Base-by-base conservation (phyloP, 305 asterid genomes). In the Fraxinus albicans region DNA sequence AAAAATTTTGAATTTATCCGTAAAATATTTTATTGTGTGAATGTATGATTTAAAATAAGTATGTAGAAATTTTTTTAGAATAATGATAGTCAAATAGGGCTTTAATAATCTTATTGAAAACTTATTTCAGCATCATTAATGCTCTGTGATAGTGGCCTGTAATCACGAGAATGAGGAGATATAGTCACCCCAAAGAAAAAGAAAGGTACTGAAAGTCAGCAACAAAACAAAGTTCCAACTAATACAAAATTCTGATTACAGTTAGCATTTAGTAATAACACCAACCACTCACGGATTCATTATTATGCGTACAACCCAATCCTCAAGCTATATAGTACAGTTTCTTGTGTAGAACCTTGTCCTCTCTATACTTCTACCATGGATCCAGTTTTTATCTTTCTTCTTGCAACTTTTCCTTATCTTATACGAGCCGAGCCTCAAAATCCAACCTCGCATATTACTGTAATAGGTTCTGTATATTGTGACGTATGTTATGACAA, bases 251-350 rank as follows among this genome's bases (percentile, higher is more conserved):
- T 72, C 72, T 60, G 81, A 79, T 77, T 29, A 73, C 88, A 77
- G 85, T 82, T 86, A 80, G 50, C 3, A 40, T 40, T 40, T 40
- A 40, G 83, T 73, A 53, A 86, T 35, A 65, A 58, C 86, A 79
- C 88, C 88, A 79, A 84, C 86, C 76, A 44, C 79, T 86, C 90
- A 87, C 89, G 89, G 92, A 87, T 79, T 82, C 86, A 75, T 77
- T 60, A 83, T 19, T 70, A 29, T 73, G 83, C 85, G 73, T 42
- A 69, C 8, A 50, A 1, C 60, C 60, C 60, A 50, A 50, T 65
- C 27, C 77, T 35, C 19, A 60, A 23, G 73, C n/a, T 74, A 63
- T 73, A 82, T 84, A 84, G 50, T 74, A 35, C 33, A 80, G 79
- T 35, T 27, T 15, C 75, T 58, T 50, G 29, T 63, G 25, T 38